These are phyloP conservation scores for Neurospora terricola DNA, from an alignment of 495 filamentous ascomycete genomes.

Conservation along the genomic window DNA sequence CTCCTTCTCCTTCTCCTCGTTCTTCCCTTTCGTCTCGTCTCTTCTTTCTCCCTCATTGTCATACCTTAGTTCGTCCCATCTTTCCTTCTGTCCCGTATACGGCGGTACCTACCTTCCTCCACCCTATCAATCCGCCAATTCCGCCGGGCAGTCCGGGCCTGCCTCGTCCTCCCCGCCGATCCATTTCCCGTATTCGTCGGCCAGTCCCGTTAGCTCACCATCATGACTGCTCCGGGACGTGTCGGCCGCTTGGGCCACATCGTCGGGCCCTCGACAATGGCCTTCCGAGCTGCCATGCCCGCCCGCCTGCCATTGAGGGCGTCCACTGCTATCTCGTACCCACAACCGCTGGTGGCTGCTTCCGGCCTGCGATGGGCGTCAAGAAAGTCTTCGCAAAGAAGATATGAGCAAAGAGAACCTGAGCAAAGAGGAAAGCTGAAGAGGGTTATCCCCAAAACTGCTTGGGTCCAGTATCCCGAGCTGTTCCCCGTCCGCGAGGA, in stretches of 20 bases:
- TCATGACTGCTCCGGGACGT: constrained; percentile 13
- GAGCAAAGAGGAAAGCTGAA: background rate
- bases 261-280: constrained; percentile 10
- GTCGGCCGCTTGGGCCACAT: constrained; percentile 17
- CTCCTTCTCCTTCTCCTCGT: background rate
- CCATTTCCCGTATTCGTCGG: background rate
- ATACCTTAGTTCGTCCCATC: background rate
- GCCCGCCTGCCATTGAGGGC: background rate
- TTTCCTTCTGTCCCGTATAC: background rate
- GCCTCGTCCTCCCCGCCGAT: background rate
- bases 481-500: constrained; percentile 36
- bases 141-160: background rate
- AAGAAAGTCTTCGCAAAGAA: background rate
- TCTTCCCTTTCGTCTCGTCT: background rate
- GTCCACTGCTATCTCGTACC: background rate
- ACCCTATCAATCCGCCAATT: background rate
- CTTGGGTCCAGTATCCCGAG: constrained; percentile 5
- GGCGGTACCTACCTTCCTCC: background rate
- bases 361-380: background rate
- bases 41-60: background rate
- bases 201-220: background rate
- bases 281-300: constrained; percentile 6
- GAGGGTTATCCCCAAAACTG: background rate
- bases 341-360: background rate
- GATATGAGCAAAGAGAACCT: no score